Evolutionary conservation across 768 basidiomycete genomes (phyloP), one percentile per base, ranked within the genome.

Genomic region (Cystofilobasidium ferigula): DNA sequence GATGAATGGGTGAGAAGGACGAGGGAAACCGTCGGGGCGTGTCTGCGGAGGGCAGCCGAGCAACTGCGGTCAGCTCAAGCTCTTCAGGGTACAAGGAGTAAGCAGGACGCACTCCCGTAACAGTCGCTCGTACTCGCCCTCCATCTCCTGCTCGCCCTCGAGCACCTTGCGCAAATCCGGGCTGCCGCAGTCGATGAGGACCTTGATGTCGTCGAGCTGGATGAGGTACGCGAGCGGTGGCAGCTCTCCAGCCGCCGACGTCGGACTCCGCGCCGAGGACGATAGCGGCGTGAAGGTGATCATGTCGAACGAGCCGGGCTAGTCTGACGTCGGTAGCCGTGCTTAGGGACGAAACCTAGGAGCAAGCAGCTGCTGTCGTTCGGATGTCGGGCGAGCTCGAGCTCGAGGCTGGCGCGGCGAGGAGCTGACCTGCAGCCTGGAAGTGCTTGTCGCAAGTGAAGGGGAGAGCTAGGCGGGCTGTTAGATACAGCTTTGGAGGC

Each of bases 1-100:
- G 94, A 90, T 1, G 92, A 93, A 77, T 97, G 92, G 0, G 94
- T 95, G 57, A 98, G 82, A 26, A 99, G 82, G 34, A 98, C 89
- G 54, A 99, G 84, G 74, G 91, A 88, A 65, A 98, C 78, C 7
- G 84, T 80, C 2, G 92, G 85, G 0, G 92, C 86, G 71, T 81
- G 78, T 74, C 91, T 91, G 76, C 16, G 36, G 26, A 35, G 13
- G n/a, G 24, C 64, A 67, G 59, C 68, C 64, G 54, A 22, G 9
- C 36, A 57, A 58, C n/a, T 58, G 24, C 36, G 26, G n/a, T 38
- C 59, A n/a, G n/a, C n/a, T n/a, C 22, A 62, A 62, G 43, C 3
- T 28, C 60, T n/a, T 40, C 34, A 28, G n/a, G n/a, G n/a, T 24
- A 36, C 60, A 34, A 62, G 47, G 42, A 26, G 38, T 32, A 48